Conservation (phyloP, 148 eudicot species). For the Limonium bicolor region DNA sequence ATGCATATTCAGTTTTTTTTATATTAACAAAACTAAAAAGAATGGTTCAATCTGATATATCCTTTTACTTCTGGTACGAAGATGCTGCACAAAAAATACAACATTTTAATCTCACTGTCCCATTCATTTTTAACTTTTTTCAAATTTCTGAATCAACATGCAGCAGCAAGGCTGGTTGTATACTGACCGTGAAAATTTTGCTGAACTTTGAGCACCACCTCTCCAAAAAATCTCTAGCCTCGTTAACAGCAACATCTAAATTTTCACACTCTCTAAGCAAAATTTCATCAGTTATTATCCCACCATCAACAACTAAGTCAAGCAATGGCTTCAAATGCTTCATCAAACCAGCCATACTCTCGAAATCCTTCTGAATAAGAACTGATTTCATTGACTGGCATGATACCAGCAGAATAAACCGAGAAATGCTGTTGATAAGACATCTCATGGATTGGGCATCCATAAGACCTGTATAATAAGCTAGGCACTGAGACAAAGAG, state of each 20-base stretch:
- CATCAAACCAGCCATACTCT: slow-evolving; percentile 26
- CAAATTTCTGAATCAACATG: too few relatives aligned
- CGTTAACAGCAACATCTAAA: slow-evolving; percentile 56
- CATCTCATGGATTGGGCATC: slow-evolving; percentile 53
- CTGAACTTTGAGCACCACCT: slow-evolving; percentile 68
- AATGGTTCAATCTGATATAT: too few relatives aligned
- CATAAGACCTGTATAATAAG: slow-evolving; percentile 44
- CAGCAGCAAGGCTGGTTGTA: background rate
- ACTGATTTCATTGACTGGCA: slow-evolving; percentile 36
- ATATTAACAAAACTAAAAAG: too few relatives aligned
- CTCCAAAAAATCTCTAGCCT: slow-evolving; percentile 74
- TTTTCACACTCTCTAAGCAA: slow-evolving; percentile 53
- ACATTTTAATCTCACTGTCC: background rate
- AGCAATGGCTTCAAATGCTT: slow-evolving; percentile 64
- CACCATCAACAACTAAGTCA: slow-evolving; percentile 38
- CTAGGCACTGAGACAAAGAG: too few relatives aligned
- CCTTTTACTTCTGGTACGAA: too few relatives aligned
- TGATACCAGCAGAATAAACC: slow-evolving; percentile 72
- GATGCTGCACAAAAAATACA: too few relatives aligned
- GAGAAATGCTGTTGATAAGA: slow-evolving; percentile 65
- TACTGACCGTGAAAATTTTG: slow-evolving; percentile 63
- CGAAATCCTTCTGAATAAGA: slow-evolving; percentile 48
- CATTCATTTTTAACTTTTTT: background rate
- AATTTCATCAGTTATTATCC: slow-evolving; percentile 27
- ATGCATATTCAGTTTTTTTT: too few relatives aligned